These are phyloP conservation scores for Arthrobotrys sphaeroides DNA, from an alignment of 2,329 filamentous ascomycete species.

Conservation along the genomic window DNA sequence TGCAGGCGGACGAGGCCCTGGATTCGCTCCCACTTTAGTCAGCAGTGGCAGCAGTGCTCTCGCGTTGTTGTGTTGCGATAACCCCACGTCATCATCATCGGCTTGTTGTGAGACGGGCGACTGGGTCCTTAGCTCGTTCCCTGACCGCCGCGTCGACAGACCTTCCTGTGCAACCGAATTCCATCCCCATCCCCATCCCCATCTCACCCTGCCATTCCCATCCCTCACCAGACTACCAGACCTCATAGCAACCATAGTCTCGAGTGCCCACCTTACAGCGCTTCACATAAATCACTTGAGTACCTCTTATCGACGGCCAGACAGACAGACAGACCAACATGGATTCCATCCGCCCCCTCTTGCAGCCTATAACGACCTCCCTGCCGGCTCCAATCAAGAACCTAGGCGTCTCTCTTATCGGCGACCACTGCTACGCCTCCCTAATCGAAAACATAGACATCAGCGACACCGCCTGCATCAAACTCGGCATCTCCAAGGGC, in stretches of 20 bases:
- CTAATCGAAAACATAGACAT: conserved; percentile 86
- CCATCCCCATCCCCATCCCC: not conserved
- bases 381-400: conserved; percentile 79
- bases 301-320: too few relatives aligned
- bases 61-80: conserved; percentile 43
- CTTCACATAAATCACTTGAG: too few relatives aligned
- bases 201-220: not conserved
- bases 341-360: conserved; percentile 71
- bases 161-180: not conserved
- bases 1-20: conserved; percentile 12
- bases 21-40: not conserved
- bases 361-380: conserved; percentile 74
- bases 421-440: conserved; percentile 82
- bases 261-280: too few relatives aligned
- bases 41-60: not conserved
- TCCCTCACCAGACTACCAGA: not conserved
- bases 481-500: conserved; percentile 88
- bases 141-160: not conserved
- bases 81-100: conserved; percentile 48
- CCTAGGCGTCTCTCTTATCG: conserved; percentile 80
- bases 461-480: conserved; percentile 79
- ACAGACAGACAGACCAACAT: conserved; percentile 62
- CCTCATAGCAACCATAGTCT: not conserved
- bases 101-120: too few relatives aligned
- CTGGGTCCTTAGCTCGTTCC: too few relatives aligned